These are phyloP conservation scores for Kregervanrija pseudodelftensis DNA, from an alignment of 805 yeast genomes.

Conservation along the genomic window DNA sequence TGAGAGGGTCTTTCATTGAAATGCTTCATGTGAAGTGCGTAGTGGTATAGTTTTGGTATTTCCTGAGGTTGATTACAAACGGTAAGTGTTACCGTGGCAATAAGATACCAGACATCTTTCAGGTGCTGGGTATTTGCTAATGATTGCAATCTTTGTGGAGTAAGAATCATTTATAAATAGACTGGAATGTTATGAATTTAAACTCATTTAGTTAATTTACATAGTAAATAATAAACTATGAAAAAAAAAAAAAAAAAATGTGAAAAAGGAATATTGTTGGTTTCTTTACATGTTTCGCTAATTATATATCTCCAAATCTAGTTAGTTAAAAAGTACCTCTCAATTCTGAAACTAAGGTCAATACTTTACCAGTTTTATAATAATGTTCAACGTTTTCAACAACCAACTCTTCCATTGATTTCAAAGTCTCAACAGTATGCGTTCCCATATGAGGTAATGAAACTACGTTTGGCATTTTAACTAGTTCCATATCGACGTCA, in stretches of 20 bases:
- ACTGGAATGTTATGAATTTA: too few relatives aligned
- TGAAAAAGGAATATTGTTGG: too few relatives aligned
- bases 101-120: conserved; percentile 58
- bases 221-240: too few relatives aligned
- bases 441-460: conserved; percentile 93
- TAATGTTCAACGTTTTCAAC: conserved; percentile 56
- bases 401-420: conserved; percentile 74
- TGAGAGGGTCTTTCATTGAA: conserved; percentile 8
- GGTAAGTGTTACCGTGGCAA: conserved; percentile 76
- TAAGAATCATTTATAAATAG: conserved; percentile 29
- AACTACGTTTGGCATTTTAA: conserved; percentile 58
- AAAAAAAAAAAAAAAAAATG: too few relatives aligned
- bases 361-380: conserved; percentile 60
- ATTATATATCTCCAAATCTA: background rate
- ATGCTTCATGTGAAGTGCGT: conserved; percentile 39
- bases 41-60: conserved; percentile 66
- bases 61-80: conserved; percentile 81
- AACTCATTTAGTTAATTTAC: too few relatives aligned
- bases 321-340: conserved; percentile 15
- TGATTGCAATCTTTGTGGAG: conserved; percentile 46
- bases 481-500: conserved; percentile 51
- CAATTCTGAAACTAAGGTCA: conserved; percentile 75
- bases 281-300: too few relatives aligned
- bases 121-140: conserved; percentile 51
- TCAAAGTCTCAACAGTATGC: conserved; percentile 62